Evolutionary conservation across 192 early-diverging fungal genomes (phyloP), one percentile per base, ranked within the genome.

Genomic region (Coemansia sp.): DNA sequence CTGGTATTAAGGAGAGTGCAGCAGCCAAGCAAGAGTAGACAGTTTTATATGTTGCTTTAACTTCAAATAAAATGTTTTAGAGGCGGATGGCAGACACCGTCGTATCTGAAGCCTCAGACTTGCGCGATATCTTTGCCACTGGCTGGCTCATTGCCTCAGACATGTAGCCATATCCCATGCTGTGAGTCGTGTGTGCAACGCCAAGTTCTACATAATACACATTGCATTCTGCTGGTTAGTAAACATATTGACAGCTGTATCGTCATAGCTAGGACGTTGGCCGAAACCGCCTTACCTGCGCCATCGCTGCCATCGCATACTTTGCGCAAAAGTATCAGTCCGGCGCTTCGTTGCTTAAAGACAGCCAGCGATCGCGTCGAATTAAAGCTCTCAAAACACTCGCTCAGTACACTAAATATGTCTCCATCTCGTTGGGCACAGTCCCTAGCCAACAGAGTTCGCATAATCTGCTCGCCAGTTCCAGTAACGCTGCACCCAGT

Each of bases 391-490:
- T 45, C 55, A 62, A 75, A 73, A 62, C 69, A 73, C 3, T 55
- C 50, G 21, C 61, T 55, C 10, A 76, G 39, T n/a, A 14, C 64
- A 0, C 66, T 62, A 48, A 76, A 75, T 23, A 76, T 63, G 37
- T 68, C 70, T 0, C 62, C 51, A 9, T 74, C 27, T 4, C 60
- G 55, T 4, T 84, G 78, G 21, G 87, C 84, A 39, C 87, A 88
- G 29, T 85, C 84, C 14, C 75, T 77, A 0, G 92, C 92, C 21
- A 96, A 69, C 46, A 89, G 55, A 0, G 88, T 90, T n/a, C 85
- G 87, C 80, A 90, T 89, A 17, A 96, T 92, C 63, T 95, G 93
- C 73, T 96, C 94, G 17, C 94, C 94, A 0, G 90, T 94, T 4
- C 86, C 86, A 19, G 87, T 86, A 2, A 85, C 80, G 32, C 89